Base-by-base conservation (phyloP, 208 protist species). In the Tritrichomonas foetus region DNA sequence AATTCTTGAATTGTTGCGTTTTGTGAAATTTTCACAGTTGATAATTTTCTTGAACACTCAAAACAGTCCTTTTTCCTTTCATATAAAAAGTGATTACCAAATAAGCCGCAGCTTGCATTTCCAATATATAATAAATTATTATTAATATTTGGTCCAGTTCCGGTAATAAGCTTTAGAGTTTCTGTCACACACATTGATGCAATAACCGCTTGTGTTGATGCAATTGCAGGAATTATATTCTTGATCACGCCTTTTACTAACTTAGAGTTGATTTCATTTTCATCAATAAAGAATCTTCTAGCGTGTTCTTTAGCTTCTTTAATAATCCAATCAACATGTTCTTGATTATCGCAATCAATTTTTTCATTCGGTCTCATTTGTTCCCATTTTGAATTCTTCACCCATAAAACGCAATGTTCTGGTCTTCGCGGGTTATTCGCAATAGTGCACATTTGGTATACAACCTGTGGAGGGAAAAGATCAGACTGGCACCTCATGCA, bases 191-290 rank as follows among this genome's bases (percentile, higher is more conserved):
- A 89, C 0, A 57, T 50, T 9, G 78, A 53, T 30, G 98, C 97
- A 44, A 99, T 97, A 69, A 99, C 96, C 30, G 98, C 98, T 95
- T 99, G 99, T 41, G 98, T 99, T 61, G 98, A 98, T 49, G 98
- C 98, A 49, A 99, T 98, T 0, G 98, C 98, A 3, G 99, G 98
- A 94, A 99, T 99, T 93, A 99, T 99, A 94, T 99, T 98, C 94
- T 99, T 99, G 8, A 99, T 95, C 0, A 99, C 98, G 74, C 98
- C 98, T 93, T 95, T 94, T 39, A 92, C 57, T 30, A 93, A 41
- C 1, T 94, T 95, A 80, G 93, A 94, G 53, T 95, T 98, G 36
- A 97, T 96, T 36, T 98, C 98, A 30, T 74, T 92, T 22, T 14
- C 25, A 22, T 53, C 27, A 94, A 99, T 99, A 94, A 96, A 95